These are phyloP conservation scores for Brassica incana DNA, from an alignment of 345 rosid species.

Conservation along the genomic window DNA sequence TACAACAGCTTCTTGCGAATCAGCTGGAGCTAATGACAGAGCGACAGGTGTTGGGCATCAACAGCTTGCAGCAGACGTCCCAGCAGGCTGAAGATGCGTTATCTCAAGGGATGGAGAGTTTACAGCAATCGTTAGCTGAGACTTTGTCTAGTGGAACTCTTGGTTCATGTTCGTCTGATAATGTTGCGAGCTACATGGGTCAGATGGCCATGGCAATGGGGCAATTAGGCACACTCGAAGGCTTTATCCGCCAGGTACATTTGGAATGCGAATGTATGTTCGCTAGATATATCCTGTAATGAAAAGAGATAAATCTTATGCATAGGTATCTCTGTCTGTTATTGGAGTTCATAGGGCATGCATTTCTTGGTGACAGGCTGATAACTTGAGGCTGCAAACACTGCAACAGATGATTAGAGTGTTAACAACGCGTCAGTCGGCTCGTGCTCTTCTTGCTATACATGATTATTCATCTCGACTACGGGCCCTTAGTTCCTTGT, in stretches of 20 bases:
- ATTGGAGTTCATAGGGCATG: neutral
- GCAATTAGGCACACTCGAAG: constrained; percentile 84
- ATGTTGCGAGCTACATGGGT: constrained; percentile 96
- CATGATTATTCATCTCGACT: constrained; percentile 88
- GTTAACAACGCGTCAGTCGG: constrained; percentile 87
- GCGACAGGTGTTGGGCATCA: constrained; percentile 64
- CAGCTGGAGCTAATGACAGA: constrained; percentile 94
- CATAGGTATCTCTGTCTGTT: constrained; percentile 24
- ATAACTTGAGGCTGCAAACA: constrained; percentile 90
- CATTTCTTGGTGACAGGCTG: constrained; percentile 61
- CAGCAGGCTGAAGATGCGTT: constrained; percentile 93
- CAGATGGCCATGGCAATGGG: constrained; percentile 99
- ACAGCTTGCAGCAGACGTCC: constrained; percentile 83
- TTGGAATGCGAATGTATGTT: constrained; percentile 14
- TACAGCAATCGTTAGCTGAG: constrained; percentile 86
- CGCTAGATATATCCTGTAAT: neutral
- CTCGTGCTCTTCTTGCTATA: constrained; percentile 91
- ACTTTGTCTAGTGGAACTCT: constrained; percentile 79
- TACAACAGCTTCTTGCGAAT: constrained; percentile 70
- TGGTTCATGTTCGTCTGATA: constrained; percentile 66
- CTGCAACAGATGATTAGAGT: constrained; percentile 91
- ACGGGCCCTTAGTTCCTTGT: constrained; percentile 95
- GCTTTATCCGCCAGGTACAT: constrained; percentile 76
- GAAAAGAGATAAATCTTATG: constrained; percentile 21
- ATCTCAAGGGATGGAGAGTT: constrained; percentile 92